These are phyloP conservation scores for Kodamaea derodonti DNA, from an alignment of 1,139 yeast species.

Conservation along the genomic window DNA sequence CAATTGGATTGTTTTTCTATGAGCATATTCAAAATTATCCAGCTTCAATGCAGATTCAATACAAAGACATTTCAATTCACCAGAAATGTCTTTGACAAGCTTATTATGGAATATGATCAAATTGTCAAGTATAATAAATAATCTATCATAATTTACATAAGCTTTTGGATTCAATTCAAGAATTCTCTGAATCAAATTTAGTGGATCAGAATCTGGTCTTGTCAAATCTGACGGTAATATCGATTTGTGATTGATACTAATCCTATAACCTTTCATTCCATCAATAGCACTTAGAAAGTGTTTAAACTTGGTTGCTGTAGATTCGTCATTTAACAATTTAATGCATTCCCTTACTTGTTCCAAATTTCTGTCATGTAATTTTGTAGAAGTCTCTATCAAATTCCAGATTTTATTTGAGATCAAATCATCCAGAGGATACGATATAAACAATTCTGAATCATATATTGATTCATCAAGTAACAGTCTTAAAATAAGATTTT, in stretches of 20 bases:
- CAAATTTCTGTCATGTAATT: conserved; percentile 37
- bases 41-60: conserved; percentile 56
- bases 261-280: conserved; percentile 3
- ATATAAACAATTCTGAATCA: neutral
- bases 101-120: conserved; percentile 28
- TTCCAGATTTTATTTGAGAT: conserved; percentile 5
- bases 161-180: conserved; percentile 55
- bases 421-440: neutral
- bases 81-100: conserved; percentile 2
- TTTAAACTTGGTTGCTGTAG: conserved; percentile 1
- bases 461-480: conserved; percentile 1
- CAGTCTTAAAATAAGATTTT: neutral
- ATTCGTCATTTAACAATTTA: conserved; percentile 19
- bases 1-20: conserved; percentile 22
- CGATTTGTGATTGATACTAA: conserved; percentile 1
- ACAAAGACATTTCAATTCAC: conserved; percentile 37
- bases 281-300: conserved; percentile 6
- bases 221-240: conserved; percentile 3
- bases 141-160: conserved; percentile 44
- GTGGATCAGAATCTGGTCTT: neutral
- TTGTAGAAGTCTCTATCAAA: conserved; percentile 11
- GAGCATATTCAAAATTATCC: conserved; percentile 53
- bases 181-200: conserved; percentile 32
- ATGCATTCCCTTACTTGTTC: conserved; percentile 25
- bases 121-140: conserved; percentile 40